Conservation (phyloP, 768 basidiomycete species). For the Panus rudis region DNA sequence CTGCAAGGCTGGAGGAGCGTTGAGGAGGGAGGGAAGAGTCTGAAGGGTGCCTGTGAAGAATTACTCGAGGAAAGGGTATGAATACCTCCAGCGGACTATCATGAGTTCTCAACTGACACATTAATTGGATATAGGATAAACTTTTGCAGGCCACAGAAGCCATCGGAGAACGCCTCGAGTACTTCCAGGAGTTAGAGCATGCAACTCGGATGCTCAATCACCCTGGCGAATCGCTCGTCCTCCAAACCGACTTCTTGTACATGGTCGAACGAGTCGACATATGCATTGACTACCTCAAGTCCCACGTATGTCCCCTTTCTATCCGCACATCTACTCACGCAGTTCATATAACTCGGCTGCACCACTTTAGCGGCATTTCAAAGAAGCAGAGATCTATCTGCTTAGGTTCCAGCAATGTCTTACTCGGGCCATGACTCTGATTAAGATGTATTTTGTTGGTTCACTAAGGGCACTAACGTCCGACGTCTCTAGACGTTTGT, state of each 20-base stretch:
- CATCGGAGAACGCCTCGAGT: conserved; percentile 75
- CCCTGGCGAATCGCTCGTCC: conserved; percentile 86
- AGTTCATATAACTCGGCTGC: background rate
- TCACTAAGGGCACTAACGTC: conserved; percentile 71
- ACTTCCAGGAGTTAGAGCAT: conserved; percentile 90
- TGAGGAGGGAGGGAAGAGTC: conserved; percentile 84
- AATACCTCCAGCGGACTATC: conserved; percentile 8
- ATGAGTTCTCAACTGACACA: too few species aligned
- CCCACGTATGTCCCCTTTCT: conserved; percentile 54
- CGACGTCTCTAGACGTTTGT: conserved; percentile 70
- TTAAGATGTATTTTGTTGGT: conserved; percentile 94
- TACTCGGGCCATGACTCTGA: conserved; percentile 95
- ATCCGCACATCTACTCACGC: background rate
- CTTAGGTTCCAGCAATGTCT: conserved; percentile 97
- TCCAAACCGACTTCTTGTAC: conserved; percentile 86
- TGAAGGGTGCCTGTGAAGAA: conserved; percentile 88
- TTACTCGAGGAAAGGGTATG: conserved; percentile 84
- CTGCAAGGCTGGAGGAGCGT: conserved; percentile 79
- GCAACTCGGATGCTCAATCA: conserved; percentile 92
- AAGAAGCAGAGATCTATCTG: conserved; percentile 91
- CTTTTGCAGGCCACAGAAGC: conserved; percentile 77
- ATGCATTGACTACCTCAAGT: conserved; percentile 84
- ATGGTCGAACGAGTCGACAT: conserved; percentile 96
- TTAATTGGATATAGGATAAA: conserved; percentile 46
- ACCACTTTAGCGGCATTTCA: conserved; percentile 67